These are phyloP conservation scores for Stachybotrys elegans DNA, from an alignment of 2,329 filamentous ascomycete species.

Conservation along the genomic window DNA sequence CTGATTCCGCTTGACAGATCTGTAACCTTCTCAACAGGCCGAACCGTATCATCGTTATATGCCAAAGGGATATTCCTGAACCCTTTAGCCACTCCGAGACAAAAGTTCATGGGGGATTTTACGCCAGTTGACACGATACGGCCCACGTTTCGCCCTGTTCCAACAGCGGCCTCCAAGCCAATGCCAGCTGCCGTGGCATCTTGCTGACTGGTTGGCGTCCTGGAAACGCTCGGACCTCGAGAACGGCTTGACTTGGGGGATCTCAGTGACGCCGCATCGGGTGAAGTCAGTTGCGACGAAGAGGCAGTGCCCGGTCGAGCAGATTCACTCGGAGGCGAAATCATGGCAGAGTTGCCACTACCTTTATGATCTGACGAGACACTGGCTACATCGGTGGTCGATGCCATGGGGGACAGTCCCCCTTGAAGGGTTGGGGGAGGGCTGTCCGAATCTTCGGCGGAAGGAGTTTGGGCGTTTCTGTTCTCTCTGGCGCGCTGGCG, in stretches of 20 bases:
- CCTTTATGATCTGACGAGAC: not conserved
- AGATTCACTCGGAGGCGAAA: not conserved
- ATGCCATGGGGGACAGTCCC: too few species aligned
- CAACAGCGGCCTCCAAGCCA: conserved; percentile 54
- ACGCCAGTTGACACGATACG: conserved; percentile 72
- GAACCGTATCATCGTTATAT: conserved; percentile 79
- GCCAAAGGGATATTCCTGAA: conserved; percentile 84
- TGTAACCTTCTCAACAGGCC: conserved; percentile 74
- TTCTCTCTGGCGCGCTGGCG: conserved; percentile 17
- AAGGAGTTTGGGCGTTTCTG: conserved; percentile 2
- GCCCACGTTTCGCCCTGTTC: conserved; percentile 61
- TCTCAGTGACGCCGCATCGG: too few species aligned
- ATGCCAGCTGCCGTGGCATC: conserved; percentile 16
- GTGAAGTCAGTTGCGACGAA: not conserved
- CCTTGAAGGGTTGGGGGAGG: too few species aligned
- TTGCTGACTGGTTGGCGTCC: too few species aligned
- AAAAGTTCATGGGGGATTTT: conserved; percentile 80
- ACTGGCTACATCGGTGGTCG: not conserved
- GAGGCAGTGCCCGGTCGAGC: not conserved
- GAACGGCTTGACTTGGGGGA: too few species aligned
- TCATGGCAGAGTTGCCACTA: not conserved
- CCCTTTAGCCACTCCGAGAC: conserved; percentile 74
- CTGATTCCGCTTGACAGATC: conserved; percentile 70
- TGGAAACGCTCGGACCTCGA: too few species aligned
- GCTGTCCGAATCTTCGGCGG: too few species aligned